A percentile compares a stretch with the other conserved stretches of the same genome.
These are phyloP conservation scores for Tetracladium maxilliforme DNA, from an alignment of 2,329 filamentous ascomycete species.

Conservation along the genomic window DNA sequence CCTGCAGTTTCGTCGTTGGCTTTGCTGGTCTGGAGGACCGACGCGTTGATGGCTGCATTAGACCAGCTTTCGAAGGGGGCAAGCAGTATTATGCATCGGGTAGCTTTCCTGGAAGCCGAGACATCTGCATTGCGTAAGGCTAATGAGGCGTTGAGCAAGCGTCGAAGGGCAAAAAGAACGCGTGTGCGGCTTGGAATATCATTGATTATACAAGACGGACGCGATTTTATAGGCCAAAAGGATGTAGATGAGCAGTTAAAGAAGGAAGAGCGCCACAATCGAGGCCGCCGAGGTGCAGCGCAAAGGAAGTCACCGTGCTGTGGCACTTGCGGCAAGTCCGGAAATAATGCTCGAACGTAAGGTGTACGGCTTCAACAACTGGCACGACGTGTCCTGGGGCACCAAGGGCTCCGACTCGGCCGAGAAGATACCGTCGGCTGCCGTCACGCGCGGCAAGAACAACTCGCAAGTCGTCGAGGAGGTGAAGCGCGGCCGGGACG, in stretches of 20 bases:
- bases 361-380: conserved; percentile 98
- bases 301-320: conserved; percentile 2
- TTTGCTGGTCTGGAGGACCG: too few relatives aligned
- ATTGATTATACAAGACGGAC: conserved; percentile 5
- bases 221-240: conserved; percentile 5
- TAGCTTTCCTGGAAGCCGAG: conserved; percentile 3
- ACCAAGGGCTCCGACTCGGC: conserved; percentile 97
- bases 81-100: conserved; percentile 4
- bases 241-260: conserved; percentile 3
- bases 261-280: conserved; percentile 1
- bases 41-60: too few relatives aligned
- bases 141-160: conserved; percentile 6
- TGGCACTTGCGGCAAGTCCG: conserved; percentile 5
- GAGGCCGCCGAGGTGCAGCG: too few relatives aligned
- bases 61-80: conserved; percentile 5
- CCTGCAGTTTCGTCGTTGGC: too few relatives aligned
- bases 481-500: conserved; percentile 1
- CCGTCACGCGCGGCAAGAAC: conserved; percentile 62
- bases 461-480: conserved; percentile 1
- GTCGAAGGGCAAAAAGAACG: conserved; percentile 7
- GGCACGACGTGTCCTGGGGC: conserved; percentile 94
- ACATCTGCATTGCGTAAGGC: conserved; percentile 4
- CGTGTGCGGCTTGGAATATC: conserved; percentile 5
- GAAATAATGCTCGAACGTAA: conserved; percentile 29
- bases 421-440: conserved; percentile 78